A percentile compares a stretch with the other conserved stretches of the same genome.
phyloP scores from a whole-genome alignment of 1,284 basidiomycete species.

The Schizophyllum amplum region DNA sequence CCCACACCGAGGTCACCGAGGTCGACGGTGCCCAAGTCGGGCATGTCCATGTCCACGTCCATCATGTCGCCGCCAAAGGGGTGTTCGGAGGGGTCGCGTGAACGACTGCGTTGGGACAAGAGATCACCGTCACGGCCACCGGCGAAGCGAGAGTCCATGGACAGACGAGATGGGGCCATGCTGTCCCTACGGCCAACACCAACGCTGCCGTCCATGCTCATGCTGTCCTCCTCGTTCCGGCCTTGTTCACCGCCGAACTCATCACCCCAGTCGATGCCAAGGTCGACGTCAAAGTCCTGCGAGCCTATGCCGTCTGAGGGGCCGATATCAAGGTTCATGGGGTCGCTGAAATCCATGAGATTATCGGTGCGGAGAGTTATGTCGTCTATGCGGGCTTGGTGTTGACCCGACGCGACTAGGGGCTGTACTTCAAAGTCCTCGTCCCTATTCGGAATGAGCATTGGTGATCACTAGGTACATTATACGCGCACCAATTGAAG shows the following conservation, averaged over 20 bases:
- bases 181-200: slow-evolving; percentile 71
- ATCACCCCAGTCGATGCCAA: slow-evolving; percentile 68
- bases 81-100: slow-evolving; percentile 55
- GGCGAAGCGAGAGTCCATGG: slow-evolving; percentile 52
- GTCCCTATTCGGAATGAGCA: slow-evolving; percentile 40
- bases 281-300: slow-evolving; percentile 67
- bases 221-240: slow-evolving; percentile 29
- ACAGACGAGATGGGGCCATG: slow-evolving; percentile 33
- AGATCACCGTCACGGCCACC: slow-evolving; percentile 40
- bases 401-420: slow-evolving; percentile 60
- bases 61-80: slow-evolving; percentile 53
- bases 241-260: slow-evolving; percentile 23
- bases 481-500: slow-evolving; percentile 53
- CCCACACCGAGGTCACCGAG: slow-evolving; percentile 62
- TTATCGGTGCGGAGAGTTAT: slow-evolving; percentile 70
- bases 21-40: slow-evolving; percentile 22
- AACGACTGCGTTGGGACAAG: slow-evolving; percentile 45
- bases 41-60: slow-evolving; percentile 38
- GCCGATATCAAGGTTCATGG: slow-evolving; percentile 53
- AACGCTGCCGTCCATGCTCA: slow-evolving; percentile 55
- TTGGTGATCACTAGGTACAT: not conserved
- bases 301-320: slow-evolving; percentile 79
- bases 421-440: slow-evolving; percentile 67
- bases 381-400: slow-evolving; percentile 76
- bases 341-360: slow-evolving; percentile 48